These are phyloP conservation scores for Lecanicillium sp. DNA, from an alignment of 2,329 filamentous ascomycete genomes.

Conservation along the genomic window DNA sequence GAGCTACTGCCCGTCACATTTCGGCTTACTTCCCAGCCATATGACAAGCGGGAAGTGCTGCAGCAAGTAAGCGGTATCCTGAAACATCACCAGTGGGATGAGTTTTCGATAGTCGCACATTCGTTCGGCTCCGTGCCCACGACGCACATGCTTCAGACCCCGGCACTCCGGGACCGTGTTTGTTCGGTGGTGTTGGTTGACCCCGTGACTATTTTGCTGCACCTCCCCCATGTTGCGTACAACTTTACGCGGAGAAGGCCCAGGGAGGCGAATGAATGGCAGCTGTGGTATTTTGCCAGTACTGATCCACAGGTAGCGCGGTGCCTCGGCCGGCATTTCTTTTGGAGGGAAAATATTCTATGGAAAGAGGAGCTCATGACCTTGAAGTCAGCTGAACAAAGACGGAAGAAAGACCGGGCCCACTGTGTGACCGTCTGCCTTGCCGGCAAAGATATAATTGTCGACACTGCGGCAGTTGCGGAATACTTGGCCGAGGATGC, in stretches of 20 bases:
- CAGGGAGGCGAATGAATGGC: conserved; percentile 55
- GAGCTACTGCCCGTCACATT: conserved; percentile 60
- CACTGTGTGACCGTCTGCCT: conserved; percentile 48
- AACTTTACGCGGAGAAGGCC: conserved; percentile 55
- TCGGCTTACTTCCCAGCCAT: conserved; percentile 47
- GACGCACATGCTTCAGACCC: conserved; percentile 50
- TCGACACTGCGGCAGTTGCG: conserved; percentile 49
- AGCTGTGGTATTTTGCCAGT: conserved; percentile 62
- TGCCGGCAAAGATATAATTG: conserved; percentile 54
- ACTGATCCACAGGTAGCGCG: conserved; percentile 60
- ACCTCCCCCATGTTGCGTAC: conserved; percentile 62
- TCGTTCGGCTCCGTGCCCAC: conserved; percentile 57
- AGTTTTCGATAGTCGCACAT: conserved; percentile 53
- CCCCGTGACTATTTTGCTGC: conserved; percentile 58
- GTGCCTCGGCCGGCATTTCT: conserved; percentile 57
- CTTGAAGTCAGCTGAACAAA: conserved; percentile 11
- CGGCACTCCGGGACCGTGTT: conserved; percentile 40
- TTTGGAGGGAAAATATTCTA: conserved; percentile 62
- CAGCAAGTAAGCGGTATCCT: conserved; percentile 49
- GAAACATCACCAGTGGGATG: conserved; percentile 45
- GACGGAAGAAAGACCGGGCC: conserved; percentile 4
- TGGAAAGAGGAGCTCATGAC: conserved; percentile 57
- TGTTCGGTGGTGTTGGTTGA: conserved; percentile 41
- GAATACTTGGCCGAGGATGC: conserved; percentile 38
- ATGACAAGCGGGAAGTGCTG: conserved; percentile 44